Evolutionary conservation across 2,329 filamentous ascomycete species (phyloP), one percentile per base, ranked within the genome.

Genomic region (Fusarium tricinctum): DNA sequence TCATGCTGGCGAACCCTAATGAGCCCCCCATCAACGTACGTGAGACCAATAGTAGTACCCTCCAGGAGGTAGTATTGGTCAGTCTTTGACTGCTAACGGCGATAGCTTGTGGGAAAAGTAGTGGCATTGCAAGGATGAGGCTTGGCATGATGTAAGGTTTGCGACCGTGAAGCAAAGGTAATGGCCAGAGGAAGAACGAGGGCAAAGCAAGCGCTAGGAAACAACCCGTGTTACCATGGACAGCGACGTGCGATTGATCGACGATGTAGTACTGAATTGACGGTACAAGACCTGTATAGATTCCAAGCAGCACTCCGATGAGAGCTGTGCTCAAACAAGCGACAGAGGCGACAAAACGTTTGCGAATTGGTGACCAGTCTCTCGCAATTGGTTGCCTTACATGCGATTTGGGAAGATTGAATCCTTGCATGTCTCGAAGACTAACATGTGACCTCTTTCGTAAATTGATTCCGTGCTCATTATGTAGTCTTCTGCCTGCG

Each of bases 211-310:
- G 83, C 10, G 91, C 91, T 32, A 91, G 74, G 74, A 92, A 94
- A 53, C 93, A 85, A 26, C 88, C 85, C 17, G 92, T 90, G 70
- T 94, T 94, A 5, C 92, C 92, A 35, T 92, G 82, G 28, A 93
- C 88, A 3, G 88, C 85, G 61, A 87, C 83, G 71, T 93, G 91
- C 44, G 87, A 80, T 63, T 89, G 84, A 71, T 94, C 91, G 23
- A 88, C 88, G 66, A 94, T 87, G 71, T 89, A 89, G 76, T 93
- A 93, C 74, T 94, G 91, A 26, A 94, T 92, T 5, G 89, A 87
- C n/a, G 92, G 91, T 1, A 93, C 91, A 69, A 93, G 85, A 5
- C 92, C 92, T 55, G 91, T 89, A 75, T 94, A 95, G 22, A 94
- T 91, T 1, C 92, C 92, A 58, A 92, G 81, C 22, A 93, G 82